Evolutionary conservation across 2,329 filamentous ascomycete species (phyloP).

Genomic region (Aspergillus sp.): DNA sequence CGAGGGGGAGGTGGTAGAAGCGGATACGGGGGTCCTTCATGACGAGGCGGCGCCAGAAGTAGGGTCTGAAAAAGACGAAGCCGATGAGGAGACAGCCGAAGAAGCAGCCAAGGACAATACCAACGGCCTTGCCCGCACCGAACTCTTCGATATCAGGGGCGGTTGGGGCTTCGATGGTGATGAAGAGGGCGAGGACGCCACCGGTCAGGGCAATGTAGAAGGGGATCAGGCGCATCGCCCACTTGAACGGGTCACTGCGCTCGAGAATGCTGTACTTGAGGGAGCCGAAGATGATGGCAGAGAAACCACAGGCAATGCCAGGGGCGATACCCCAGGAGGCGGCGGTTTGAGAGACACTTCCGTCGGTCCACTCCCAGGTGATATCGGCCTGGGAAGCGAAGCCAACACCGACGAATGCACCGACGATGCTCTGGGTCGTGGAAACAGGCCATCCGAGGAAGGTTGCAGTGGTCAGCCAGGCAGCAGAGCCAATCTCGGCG

Average conservation of each 20-base stretch:
- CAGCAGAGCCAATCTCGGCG: slow-evolving; percentile 34
- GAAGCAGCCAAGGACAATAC: slow-evolving; percentile 29
- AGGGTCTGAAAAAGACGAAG: slow-evolving; percentile 27
- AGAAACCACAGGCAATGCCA: slow-evolving; percentile 48
- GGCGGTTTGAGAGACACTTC: slow-evolving; percentile 49
- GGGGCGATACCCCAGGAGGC: slow-evolving; percentile 53
- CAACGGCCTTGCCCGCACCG: slow-evolving; percentile 24
- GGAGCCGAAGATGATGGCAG: slow-evolving; percentile 50
- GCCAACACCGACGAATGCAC: slow-evolving; percentile 33
- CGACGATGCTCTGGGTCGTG: slow-evolving; percentile 43
- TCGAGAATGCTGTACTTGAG: slow-evolving; percentile 53
- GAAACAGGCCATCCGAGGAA: slow-evolving; percentile 41
- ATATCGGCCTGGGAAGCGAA: slow-evolving; percentile 25
- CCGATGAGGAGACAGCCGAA: slow-evolving; percentile 25
- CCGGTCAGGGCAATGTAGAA: slow-evolving; percentile 52
- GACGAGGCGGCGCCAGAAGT: slow-evolving; percentile 29
- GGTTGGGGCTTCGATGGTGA: slow-evolving; percentile 47
- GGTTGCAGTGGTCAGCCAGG: slow-evolving; percentile 40
- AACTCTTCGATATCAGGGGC: slow-evolving; percentile 25
- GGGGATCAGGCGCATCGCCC: slow-evolving; percentile 50
- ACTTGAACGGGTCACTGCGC: slow-evolving; percentile 50
- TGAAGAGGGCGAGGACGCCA: slow-evolving; percentile 57
- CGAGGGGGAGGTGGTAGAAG: slow-evolving; percentile 35
- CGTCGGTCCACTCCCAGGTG: slow-evolving; percentile 38
- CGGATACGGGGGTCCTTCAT: slow-evolving; percentile 21